Percentiles rank a stretch among this genome's conserved stretches.
Conservation (phyloP, 257 asterid genomes). For the Solanum arcanum region DNA sequence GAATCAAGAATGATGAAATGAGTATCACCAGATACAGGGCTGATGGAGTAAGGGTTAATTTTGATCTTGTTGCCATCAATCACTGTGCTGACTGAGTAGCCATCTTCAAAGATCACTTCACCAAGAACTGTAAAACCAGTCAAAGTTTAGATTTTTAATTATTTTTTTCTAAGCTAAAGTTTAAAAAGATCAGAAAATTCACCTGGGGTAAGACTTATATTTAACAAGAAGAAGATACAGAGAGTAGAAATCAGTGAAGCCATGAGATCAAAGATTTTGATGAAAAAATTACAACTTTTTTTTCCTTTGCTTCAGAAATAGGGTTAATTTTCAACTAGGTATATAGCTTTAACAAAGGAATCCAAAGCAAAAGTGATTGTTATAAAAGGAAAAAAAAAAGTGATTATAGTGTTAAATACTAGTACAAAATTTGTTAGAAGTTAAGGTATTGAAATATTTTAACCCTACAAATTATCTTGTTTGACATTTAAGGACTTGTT, state of each 20-base stretch:
- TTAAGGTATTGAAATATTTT: neutral
- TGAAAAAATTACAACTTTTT: neutral
- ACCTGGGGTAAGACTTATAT: conserved; percentile 24
- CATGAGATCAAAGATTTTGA: neutral
- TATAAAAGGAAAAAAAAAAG: too few species aligned
- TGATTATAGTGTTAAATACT: neutral
- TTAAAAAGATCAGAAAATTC: neutral
- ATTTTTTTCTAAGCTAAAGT: too few species aligned
- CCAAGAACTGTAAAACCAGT: conserved; percentile 18
- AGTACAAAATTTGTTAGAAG: neutral
- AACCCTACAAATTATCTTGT: neutral
- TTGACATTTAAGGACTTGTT: neutral
- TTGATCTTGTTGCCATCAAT: conserved; percentile 55
- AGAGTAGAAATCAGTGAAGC: neutral
- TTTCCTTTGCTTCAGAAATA: neutral
- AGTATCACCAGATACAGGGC: conserved; percentile 37
- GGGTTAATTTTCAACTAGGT: neutral
- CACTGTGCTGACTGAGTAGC: conserved; percentile 71
- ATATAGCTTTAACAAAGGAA: neutral
- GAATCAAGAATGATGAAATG: conserved; percentile 66
- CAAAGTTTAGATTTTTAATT: neutral
- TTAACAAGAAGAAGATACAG: conserved; percentile 8
- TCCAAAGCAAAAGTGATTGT: neutral
- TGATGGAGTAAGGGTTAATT: conserved; percentile 43
- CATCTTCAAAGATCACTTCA: conserved; percentile 45